Conservation (phyloP, 768 basidiomycete genomes). For the Amanita muscaria region DNA sequence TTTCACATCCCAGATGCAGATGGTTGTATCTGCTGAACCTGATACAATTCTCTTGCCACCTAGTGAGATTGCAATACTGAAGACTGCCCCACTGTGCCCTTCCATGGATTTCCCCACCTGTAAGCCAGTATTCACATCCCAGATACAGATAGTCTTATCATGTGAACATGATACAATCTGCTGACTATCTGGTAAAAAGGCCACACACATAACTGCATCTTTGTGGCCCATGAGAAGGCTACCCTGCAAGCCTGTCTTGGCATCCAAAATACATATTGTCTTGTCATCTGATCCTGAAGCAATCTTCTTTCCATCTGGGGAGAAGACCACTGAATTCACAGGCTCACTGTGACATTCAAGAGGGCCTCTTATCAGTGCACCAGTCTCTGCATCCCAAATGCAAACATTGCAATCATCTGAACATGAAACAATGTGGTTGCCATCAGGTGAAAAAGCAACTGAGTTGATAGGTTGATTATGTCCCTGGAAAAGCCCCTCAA, state of each 20-base stretch:
- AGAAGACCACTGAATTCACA: neutral
- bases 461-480: neutral
- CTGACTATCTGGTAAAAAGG: too few relatives aligned
- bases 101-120: neutral
- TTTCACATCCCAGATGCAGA: too few relatives aligned
- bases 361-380: neutral
- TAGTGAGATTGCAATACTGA: too few relatives aligned
- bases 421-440: neutral
- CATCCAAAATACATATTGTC: neutral
- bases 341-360: neutral
- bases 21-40: too few relatives aligned
- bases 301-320: slow-evolving; percentile 8
- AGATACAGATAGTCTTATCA: neutral
- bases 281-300: slow-evolving; percentile 7
- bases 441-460: slow-evolving; percentile 8
- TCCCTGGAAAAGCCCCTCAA: neutral
- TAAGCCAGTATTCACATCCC: neutral
- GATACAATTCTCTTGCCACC: too few relatives aligned
- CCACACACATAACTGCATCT: too few relatives aligned
- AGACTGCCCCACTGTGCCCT: too few relatives aligned
- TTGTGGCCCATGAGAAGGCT: too few relatives aligned
- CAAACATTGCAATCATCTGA: neutral
- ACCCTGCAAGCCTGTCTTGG: neutral
- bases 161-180: neutral
- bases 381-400: neutral